phyloP scores from a whole-genome alignment of 495 filamentous ascomycete species.

The Tuber borchii region DNA sequence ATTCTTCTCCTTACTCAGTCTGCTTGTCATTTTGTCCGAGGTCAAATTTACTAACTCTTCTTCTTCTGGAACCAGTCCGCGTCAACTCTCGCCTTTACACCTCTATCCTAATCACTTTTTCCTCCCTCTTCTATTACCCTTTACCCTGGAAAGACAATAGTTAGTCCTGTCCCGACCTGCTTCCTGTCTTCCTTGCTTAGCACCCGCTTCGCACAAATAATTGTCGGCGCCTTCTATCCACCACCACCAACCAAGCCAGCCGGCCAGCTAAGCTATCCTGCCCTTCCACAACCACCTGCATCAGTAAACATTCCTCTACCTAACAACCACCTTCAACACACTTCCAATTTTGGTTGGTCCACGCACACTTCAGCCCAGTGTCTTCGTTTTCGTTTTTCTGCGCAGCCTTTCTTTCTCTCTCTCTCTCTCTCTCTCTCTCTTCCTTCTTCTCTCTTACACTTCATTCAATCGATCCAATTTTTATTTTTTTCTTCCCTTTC shows the following conservation, averaged over 20 bases:
- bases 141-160: not conserved
- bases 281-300: not conserved
- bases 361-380: constrained; percentile 35
- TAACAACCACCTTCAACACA: constrained; percentile 8
- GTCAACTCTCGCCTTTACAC: not conserved
- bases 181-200: not conserved
- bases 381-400: constrained; percentile 25
- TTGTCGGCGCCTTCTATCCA: not conserved
- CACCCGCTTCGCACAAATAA: not conserved
- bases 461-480: not conserved
- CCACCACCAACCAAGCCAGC: not conserved
- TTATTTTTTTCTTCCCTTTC: not conserved
- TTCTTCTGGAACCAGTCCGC: constrained; percentile 2
- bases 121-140: not conserved
- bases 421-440: not conserved
- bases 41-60: constrained; percentile 1
- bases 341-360: constrained; percentile 37
- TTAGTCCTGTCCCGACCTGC: not conserved
- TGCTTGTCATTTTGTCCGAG: not conserved
- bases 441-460: constrained; percentile 11
- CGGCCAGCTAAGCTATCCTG: not conserved
- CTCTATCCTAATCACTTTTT: not conserved
- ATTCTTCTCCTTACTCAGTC: not conserved
- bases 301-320: not conserved
- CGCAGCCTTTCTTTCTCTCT: constrained; percentile 15